phyloP scores from a whole-genome alignment of 2,329 filamentous ascomycete genomes.

The Boeremia lycopersici region DNA sequence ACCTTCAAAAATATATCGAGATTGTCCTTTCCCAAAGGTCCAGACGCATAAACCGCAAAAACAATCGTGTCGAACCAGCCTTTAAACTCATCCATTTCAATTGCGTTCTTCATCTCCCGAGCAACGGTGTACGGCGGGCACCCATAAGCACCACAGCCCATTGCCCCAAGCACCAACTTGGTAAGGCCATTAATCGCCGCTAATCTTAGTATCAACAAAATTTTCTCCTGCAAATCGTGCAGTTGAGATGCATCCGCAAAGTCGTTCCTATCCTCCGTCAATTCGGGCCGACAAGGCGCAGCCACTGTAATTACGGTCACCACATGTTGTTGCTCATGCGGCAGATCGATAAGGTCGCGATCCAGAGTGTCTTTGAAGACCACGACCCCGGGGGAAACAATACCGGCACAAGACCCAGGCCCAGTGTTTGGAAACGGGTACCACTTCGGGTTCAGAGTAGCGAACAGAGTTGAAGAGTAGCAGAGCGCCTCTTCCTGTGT shows the following conservation, averaged over 20 bases:
- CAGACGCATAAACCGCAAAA: slow-evolving; percentile 29
- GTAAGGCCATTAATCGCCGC: slow-evolving; percentile 23
- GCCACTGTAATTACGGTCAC: slow-evolving; percentile 30
- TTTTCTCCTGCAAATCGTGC: slow-evolving; percentile 24
- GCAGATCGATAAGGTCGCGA: slow-evolving; percentile 21
- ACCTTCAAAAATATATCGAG: slow-evolving; percentile 18
- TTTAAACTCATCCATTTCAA: slow-evolving; percentile 24
- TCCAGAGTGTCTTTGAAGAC: slow-evolving; percentile 30
- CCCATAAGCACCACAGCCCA: slow-evolving; percentile 32
- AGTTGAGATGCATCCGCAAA: slow-evolving; percentile 19
- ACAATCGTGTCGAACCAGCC: slow-evolving; percentile 28
- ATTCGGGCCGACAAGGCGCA: slow-evolving; percentile 20
- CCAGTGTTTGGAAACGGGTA: slow-evolving; percentile 34
- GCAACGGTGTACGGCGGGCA: slow-evolving; percentile 28
- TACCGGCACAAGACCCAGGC: slow-evolving; percentile 23
- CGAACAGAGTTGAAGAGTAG: slow-evolving; percentile 30
- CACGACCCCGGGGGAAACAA: slow-evolving; percentile 27
- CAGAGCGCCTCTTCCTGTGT: slow-evolving; percentile 35
- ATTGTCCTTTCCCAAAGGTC: slow-evolving; percentile 16
- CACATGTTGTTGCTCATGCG: slow-evolving; percentile 12
- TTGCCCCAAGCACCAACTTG: slow-evolving; percentile 29
- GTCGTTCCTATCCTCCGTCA: slow-evolving; percentile 8
- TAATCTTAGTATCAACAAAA: slow-evolving; percentile 25
- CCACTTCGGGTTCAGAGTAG: slow-evolving; percentile 27
- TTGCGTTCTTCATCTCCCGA: slow-evolving; percentile 22